Evolutionary conservation across 345 rosid species (phyloP).

Genomic region (Corymbia maculata): DNA sequence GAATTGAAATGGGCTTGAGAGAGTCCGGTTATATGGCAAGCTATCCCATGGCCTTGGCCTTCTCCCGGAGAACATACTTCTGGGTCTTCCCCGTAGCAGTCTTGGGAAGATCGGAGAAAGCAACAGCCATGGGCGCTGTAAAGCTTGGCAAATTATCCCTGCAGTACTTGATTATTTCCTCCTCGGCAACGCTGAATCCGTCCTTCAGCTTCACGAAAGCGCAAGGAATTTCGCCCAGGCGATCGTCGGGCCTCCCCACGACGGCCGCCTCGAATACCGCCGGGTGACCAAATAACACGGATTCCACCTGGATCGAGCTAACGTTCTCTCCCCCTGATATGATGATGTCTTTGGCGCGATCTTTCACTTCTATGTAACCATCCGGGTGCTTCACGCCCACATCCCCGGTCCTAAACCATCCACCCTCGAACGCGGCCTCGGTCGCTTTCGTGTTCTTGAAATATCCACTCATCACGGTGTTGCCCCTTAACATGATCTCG

Average conservation of each 20-base stretch:
- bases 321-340: constrained; percentile 83
- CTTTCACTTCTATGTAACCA: constrained; percentile 65
- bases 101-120: constrained; percentile 59
- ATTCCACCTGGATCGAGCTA: constrained; percentile 54
- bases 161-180: constrained; percentile 43
- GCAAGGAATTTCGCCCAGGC: constrained; percentile 62
- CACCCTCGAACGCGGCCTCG: constrained; percentile 44
- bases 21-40: constrained; percentile 15
- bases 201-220: constrained; percentile 42
- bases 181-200: constrained; percentile 17
- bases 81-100: constrained; percentile 58
- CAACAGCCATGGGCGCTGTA: constrained; percentile 50
- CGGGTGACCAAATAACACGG: constrained; percentile 41
- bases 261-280: constrained; percentile 68
- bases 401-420: constrained; percentile 78
- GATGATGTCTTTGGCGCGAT: constrained; percentile 58
- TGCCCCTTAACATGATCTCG: constrained; percentile 66
- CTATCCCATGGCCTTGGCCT: constrained; percentile 58
- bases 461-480: constrained; percentile 79
- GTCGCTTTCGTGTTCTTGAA: constrained; percentile 51
- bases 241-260: constrained; percentile 55
- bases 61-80: constrained; percentile 42
- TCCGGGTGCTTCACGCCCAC: constrained; percentile 56
- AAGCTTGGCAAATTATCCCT: constrained; percentile 37
- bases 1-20: too few species aligned